Evolutionary conservation across 2,329 filamentous ascomycete species (phyloP), one percentile per base, ranked within the genome.

Genomic region (Neoascochyta sp.): DNA sequence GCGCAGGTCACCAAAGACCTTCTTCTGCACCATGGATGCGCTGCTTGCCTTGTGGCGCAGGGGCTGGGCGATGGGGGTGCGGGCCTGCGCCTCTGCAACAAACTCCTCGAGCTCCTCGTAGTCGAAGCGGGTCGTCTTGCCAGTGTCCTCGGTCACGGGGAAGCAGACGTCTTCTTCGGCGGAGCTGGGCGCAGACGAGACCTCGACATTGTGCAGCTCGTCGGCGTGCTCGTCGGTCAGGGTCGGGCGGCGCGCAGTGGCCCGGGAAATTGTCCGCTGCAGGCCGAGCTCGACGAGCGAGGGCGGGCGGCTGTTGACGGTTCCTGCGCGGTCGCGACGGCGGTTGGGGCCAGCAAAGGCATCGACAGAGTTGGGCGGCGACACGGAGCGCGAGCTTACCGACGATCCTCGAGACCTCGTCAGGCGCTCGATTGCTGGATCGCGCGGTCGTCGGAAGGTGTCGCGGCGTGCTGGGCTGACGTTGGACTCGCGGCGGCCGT

Each of bases 91-190:
- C 36, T 83, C 73, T 29, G 76, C 78, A 17, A 96, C 84, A 50
- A 95, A 96, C 47, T 87, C 86, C 60, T 98, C 90, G 17, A 98
- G 73, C 45, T 89, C 89, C 54, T 96, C 89, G 50, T 90, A 96
- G 61, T 96, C 89, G 40, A 82, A 81, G 47, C 88, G 87, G 37
- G 85, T 81, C 3, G 90, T 80, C 52, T 86, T 83, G 40, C 84
- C 80, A n/a, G 81, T 77, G 36, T 85, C 80, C 42, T 64, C 56
- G 16, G 80, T 76, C n/a, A 81, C 75, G 3, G 86, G 86, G 46
- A 93, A 94, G 68, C 88, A 95, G 2, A 95, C 84, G 53, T 94
- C 87, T 40, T 89, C 86, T 54, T 92, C 86, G 3, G 78, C 85
- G 19, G 82, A 83, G 59, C 80, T 83, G 59, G 76, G 78, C 10